Evolutionary conservation across 2,329 filamentous ascomycete species (phyloP), one percentile per base, ranked within the genome.

Genomic region (Chaetothyriales sp.): DNA sequence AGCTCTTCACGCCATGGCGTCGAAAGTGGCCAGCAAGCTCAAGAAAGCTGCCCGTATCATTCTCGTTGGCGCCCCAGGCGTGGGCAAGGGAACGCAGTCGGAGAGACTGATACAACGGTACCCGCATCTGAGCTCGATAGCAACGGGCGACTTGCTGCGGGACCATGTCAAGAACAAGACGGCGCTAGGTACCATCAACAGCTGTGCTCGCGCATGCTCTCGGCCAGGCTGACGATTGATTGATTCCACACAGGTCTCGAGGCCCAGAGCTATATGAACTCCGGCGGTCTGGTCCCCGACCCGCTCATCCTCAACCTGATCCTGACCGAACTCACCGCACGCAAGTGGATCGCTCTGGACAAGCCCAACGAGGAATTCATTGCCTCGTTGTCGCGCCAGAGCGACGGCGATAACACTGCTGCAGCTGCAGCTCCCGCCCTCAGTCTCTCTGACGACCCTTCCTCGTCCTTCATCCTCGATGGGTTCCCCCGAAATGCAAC

Each of bases 71-170:
- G 89, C 90, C 49, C 92, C 92, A n/a, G 89, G 89, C 52, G 92
- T 95, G 51, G 92, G 92, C 56, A 98, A 98, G 68, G 92, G 90
- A 56, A 98, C 92, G 2, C 92, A 98, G 72, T 87, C 86, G 48
- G 86, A 94, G 67, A 81, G 92, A 55, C 74, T 98, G 55, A 81
- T 96, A 59, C 74, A 81, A 60, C 81, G 85, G 59, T 98, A 92
- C 64, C 86, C 89, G 2, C 85, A 95, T 63, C 74, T 98, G 46
- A 84, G 86, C 49, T 83, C 88, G 18, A 90, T 98, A 67, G 94
- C 87, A 68, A 95, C 92, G 3, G 92, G 92, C 54, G 90, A 98
- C 67, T 73, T 98, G 15, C 72, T 98, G 52, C 83, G 92, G 55
- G 81, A 87, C 64, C 94, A 96, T 82, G 90, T 98, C 63, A 84